A percentile compares a stretch with the other conserved stretches of the same genome.
Conservation (phyloP, 2,329 filamentous ascomycete species). For the Botryotinia calthae region DNA sequence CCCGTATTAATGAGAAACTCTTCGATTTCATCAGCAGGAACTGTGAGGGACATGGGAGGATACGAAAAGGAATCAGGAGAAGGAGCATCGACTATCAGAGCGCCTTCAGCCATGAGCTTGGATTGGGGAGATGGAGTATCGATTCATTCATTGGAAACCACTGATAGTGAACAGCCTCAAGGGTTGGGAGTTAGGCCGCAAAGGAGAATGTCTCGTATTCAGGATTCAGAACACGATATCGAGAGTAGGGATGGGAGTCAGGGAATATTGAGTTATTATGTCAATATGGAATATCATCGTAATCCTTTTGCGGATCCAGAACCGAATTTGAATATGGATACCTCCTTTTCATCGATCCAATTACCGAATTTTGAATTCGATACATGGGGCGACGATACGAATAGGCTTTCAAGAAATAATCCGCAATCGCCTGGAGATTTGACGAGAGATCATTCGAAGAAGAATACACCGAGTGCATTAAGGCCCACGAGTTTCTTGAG, state of each 20-base stretch:
- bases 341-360: background rate
- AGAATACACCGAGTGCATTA: background rate
- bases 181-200: background rate
- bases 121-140: constrained; percentile 3
- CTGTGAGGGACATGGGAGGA: background rate
- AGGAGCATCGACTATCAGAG: background rate
- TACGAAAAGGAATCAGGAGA: background rate
- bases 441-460: background rate
- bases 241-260: background rate
- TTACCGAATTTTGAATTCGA: background rate
- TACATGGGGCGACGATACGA: no score
- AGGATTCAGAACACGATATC: background rate
- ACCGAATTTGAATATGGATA: background rate
- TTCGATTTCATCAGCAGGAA: background rate
- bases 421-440: background rate
- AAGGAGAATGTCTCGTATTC: background rate
- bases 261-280: background rate
- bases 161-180: constrained; percentile 1
- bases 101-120: background rate
- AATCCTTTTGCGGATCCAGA: constrained; percentile 5
- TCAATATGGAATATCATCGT: background rate
- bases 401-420: background rate
- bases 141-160: constrained; percentile 38
- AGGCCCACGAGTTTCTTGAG: constrained; percentile 32
- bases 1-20: background rate